Percentiles rank a stretch among this genome's conserved stretches.
phyloP scores from a whole-genome alignment of 1,139 yeast genomes.

The Zygosaccharomyces sapae region DNA sequence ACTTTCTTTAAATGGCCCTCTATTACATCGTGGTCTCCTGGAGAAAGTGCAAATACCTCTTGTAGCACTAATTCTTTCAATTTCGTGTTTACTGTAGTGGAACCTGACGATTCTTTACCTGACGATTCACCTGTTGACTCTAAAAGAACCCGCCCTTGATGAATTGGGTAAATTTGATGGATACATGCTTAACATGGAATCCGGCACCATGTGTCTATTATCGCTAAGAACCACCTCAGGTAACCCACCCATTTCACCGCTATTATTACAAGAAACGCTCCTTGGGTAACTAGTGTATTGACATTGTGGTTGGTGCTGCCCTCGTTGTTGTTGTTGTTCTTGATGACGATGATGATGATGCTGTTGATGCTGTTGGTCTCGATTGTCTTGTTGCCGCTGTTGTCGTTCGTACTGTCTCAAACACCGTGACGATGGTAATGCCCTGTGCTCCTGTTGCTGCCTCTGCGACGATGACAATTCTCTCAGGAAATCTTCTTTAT shows the following conservation, averaged over 20 bases:
- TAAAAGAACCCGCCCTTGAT: slow-evolving; percentile 32
- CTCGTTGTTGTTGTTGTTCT: slow-evolving; percentile 1
- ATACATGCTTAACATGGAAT: slow-evolving; percentile 62
- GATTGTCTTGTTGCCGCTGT: slow-evolving; percentile 12
- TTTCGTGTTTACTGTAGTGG: slow-evolving; percentile 61
- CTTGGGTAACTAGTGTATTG: slow-evolving; percentile 8
- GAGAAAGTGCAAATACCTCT: slow-evolving; percentile 61
- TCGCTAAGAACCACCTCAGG: slow-evolving; percentile 87
- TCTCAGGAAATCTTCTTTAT: slow-evolving; percentile 26
- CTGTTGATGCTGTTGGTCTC: slow-evolving; percentile 14
- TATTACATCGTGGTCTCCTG: neutral
- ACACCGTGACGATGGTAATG: slow-evolving; percentile 2
- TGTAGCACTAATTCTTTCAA: slow-evolving; percentile 61
- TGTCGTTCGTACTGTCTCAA: neutral
- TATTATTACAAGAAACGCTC: slow-evolving; percentile 29
- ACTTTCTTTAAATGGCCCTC: neutral
- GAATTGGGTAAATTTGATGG: slow-evolving; percentile 51
- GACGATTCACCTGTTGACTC: slow-evolving; percentile 16
- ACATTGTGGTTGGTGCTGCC: too few relatives aligned
- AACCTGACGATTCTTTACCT: slow-evolving; percentile 41
- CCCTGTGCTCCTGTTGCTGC: slow-evolving; percentile 6
- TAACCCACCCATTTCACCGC: slow-evolving; percentile 32
- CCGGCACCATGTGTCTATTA: slow-evolving; percentile 84
- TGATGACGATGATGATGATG: slow-evolving; percentile 11
- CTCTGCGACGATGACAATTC: slow-evolving; percentile 13